A percentile compares a stretch with the other conserved stretches of the same genome.
Conservation (phyloP, 2,329 filamentous ascomycete genomes). For the Grosmannia huntii region DNA sequence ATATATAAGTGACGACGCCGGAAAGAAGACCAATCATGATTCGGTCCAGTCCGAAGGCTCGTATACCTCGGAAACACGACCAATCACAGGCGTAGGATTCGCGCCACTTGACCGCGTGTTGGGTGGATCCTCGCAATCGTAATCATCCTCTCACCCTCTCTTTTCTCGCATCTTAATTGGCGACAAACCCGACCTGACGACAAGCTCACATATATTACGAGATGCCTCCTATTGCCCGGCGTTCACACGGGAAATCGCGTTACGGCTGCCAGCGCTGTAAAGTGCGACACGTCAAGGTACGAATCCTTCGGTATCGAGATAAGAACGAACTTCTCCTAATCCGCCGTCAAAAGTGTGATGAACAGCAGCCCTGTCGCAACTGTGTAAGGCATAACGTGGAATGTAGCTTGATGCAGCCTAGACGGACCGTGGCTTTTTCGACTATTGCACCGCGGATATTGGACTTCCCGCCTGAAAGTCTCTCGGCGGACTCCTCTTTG, state of each 20-base stretch:
- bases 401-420: neutral
- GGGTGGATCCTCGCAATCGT: neutral
- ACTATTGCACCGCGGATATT: neutral
- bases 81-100: neutral
- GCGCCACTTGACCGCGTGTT: neutral
- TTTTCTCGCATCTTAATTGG: neutral
- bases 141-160: neutral
- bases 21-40: neutral
- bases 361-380: neutral
- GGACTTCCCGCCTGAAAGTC: neutral
- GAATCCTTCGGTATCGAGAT: neutral
- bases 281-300: neutral
- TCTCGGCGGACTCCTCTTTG: neutral
- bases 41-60: neutral
- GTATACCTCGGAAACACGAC: neutral
- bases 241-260: neutral
- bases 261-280: neutral
- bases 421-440: neutral
- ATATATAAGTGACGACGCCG: neutral
- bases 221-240: neutral
- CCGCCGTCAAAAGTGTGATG: neutral
- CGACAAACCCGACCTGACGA: neutral
- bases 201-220: neutral
- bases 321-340: neutral
- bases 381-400: neutral